Conservation (phyloP, 2,329 filamentous ascomycete genomes). For the Xylaria multiplex region DNA sequence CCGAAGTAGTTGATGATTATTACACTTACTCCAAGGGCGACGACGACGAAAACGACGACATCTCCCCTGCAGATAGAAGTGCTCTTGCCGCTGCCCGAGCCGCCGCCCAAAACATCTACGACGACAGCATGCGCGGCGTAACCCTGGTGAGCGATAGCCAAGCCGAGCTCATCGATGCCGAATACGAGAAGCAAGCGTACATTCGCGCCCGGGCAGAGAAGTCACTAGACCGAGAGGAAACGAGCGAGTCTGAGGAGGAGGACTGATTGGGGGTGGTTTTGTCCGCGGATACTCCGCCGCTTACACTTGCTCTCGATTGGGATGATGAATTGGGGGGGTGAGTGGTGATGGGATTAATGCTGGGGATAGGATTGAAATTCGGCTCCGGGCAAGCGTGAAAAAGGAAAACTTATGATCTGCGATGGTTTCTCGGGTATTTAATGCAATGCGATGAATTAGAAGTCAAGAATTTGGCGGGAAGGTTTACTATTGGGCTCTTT, state of each 20-base stretch:
- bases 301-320: background rate
- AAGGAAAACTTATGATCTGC: background rate
- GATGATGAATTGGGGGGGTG: background rate
- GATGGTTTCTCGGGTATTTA: constrained; percentile 1
- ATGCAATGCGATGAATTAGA: background rate
- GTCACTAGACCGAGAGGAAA: background rate
- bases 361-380: background rate
- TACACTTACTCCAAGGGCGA: background rate
- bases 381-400: background rate
- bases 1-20: constrained; percentile 5
- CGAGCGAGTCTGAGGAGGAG: background rate
- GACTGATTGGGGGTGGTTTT: background rate
- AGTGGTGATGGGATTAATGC: too few relatives aligned
- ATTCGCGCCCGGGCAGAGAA: background rate
- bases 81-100: background rate
- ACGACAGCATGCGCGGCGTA: constrained; percentile 14
- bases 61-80: background rate
- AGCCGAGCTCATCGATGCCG: constrained; percentile 20
- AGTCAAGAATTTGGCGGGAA: background rate
- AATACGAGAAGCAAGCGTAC: background rate
- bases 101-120: constrained; percentile 1
- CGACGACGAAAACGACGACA: background rate
- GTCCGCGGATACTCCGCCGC: background rate
- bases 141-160: constrained; percentile 2
- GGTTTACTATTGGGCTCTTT: background rate